Evolutionary conservation across 2,329 filamentous ascomycete species (phyloP), one percentile per base, ranked within the genome.

Genomic region (Xylariaceae sp.): DNA sequence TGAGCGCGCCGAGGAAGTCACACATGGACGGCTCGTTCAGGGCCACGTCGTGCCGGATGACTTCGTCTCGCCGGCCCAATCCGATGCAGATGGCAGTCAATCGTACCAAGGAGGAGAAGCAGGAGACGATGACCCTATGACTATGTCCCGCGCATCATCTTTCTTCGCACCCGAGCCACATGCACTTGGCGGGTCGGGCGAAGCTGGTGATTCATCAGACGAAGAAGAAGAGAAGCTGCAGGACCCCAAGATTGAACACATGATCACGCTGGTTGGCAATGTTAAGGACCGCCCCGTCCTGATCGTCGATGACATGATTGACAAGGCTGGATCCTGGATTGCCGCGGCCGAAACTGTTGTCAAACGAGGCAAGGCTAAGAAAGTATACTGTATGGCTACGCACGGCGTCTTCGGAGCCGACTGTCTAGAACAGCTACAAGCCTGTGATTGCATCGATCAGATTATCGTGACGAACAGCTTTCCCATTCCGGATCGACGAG

Each of bases 281-380:
- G 94, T 99, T 55, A 88, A 86, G 68, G 86, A 91, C 69, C 85
- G 91, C 53, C 87, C 91, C 0, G 94, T 97, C 48, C 88, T 99
- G 70, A 92, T 99, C 57, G 89, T 99, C 43, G 94, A 99, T 71
- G 94, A 99, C 71, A 97, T 99, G 89, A 97, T 99, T 67, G 94
- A 99, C 76, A 97, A 96, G 76, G 87, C 92, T 8, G 91, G 89
- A 11, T 96, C 91, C 6, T 99, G 94, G 94, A 95, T 99, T 63
- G 93, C 93, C 5, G 94, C 94, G 6, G 94, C 94, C 10, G 94
- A 99, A 77, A 96, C 92, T 1, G 93, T 96, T 2, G 90, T 96
- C 47, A 97, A 97, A 79, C 85, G 89, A 60, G 95, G 94, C 60
- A 84, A 85, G 37, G 94, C 94, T 1, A 96, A 90, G 64, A 94